Conservation (phyloP, 2,329 filamentous ascomycete genomes). For the Zarea fungicola region DNA sequence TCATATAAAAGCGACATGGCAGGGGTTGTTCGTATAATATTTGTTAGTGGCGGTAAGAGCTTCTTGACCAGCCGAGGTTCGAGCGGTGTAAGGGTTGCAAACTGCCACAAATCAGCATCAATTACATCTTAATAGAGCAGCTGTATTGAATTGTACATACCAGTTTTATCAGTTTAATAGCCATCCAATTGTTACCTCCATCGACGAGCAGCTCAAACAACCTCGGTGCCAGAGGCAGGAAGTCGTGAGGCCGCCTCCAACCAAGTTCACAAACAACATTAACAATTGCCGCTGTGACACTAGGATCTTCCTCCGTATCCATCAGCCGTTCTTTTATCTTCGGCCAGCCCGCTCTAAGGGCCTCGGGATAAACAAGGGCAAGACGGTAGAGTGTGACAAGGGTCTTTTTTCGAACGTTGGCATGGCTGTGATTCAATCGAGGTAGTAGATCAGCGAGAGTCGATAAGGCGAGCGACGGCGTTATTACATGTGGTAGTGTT, state of each 20-base stretch:
- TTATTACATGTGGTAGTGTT: slow-evolving; percentile 92
- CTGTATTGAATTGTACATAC: slow-evolving; percentile 44
- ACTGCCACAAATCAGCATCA: slow-evolving; percentile 46
- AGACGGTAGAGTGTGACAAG: slow-evolving; percentile 91
- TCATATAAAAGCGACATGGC: slow-evolving; percentile 99
- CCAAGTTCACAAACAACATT: slow-evolving; percentile 96
- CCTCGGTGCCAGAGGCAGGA: slow-evolving; percentile 83
- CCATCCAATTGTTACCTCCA: slow-evolving; percentile 98
- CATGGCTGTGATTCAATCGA: slow-evolving; percentile 77
- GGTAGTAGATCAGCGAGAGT: slow-evolving; percentile 82
- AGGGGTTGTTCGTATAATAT: slow-evolving; percentile 87
- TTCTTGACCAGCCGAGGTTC: slow-evolving; percentile 91
- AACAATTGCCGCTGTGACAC: slow-evolving; percentile 91
- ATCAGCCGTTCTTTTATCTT: slow-evolving; percentile 93
- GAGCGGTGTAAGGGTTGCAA: slow-evolving; percentile 87
- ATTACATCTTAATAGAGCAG: neutral
- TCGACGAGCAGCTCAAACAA: slow-evolving; percentile 90
- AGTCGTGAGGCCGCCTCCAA: slow-evolving; percentile 90
- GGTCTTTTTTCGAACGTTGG: slow-evolving; percentile 88
- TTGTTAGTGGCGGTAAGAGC: slow-evolving; percentile 81
- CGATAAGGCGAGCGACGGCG: slow-evolving; percentile 84
- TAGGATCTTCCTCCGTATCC: slow-evolving; percentile 84
- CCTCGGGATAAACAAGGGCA: slow-evolving; percentile 94
- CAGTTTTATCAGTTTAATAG: slow-evolving; percentile 97
- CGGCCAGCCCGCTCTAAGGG: slow-evolving; percentile 86